Evolutionary conservation across 164 flowering plant genomes (phyloP).

Genomic region (Vitis labrusca): DNA sequence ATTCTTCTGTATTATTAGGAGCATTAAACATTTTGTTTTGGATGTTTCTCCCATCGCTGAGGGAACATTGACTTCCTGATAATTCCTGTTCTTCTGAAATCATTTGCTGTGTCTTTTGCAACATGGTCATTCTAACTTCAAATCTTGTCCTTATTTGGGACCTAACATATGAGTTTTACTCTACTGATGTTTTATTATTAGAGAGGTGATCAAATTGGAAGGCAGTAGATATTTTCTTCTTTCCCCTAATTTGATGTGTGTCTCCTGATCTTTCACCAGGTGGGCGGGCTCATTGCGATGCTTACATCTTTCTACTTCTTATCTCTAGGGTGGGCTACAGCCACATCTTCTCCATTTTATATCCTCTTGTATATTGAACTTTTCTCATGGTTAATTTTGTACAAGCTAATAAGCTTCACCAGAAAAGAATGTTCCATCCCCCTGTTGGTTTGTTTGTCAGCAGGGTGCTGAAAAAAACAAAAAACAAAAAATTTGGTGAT

Average conservation of each 20-base stretch:
- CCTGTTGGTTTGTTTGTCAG: too few species aligned
- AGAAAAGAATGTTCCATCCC: too few species aligned
- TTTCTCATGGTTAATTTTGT: not conserved
- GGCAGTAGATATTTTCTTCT: not conserved
- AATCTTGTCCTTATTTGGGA: not conserved
- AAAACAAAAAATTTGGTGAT: too few species aligned
- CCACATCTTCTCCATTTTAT: constrained; percentile 78
- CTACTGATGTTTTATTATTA: not conserved
- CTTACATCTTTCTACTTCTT: constrained; percentile 77
- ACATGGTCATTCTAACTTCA: not conserved
- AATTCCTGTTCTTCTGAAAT: not conserved
- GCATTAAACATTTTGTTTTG: not conserved
- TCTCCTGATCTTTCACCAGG: constrained; percentile 39
- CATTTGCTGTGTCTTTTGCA: not conserved
- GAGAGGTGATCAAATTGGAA: not conserved
- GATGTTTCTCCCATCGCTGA: not conserved
- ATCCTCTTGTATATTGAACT: constrained; percentile 54
- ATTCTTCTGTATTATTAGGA: not conserved
- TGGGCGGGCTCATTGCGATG: constrained; percentile 93
- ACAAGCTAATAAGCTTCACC: not conserved
- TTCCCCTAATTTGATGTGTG: constrained; percentile 1
- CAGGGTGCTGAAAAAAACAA: too few species aligned
- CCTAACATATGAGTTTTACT: not conserved
- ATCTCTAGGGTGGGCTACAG: constrained; percentile 90
- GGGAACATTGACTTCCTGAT: not conserved